Base-by-base conservation (phyloP, 306 rosid species). In the Quercus ilex region DNA sequence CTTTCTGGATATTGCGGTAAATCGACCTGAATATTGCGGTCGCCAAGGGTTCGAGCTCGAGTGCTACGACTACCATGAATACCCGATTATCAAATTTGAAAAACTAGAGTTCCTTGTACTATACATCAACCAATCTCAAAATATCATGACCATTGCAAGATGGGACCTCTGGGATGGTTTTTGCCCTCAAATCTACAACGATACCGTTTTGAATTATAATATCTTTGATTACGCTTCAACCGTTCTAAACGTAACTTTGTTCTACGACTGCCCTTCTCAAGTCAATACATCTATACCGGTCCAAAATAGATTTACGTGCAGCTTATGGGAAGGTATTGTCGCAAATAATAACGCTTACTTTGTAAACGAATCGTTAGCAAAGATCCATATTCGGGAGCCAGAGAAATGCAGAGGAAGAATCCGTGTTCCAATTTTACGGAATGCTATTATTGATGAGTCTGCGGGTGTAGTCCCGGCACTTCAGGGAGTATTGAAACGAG, bases 1-100 rank as follows among this genome's bases (percentile, higher is more conserved):
- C 93, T 46, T 89, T 87, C 60, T 83, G 91, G 91, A n/a, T n/a
- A n/a, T n/a, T n/a, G 67, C 13, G 21, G 1, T 2, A 13, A 12
- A 23, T 68, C 83, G 60, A 55, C 79, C 67, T 11, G 30, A 30
- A 13, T 56, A 65, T 71, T 89, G 91, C 25, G 93, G 91, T 1
- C 84, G 59, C 21, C 87, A 79, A 26, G 76, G 11, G 2, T 83
- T 85, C 78, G 25, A 55, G 73, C 81, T 89, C 1, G 83, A 80
- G 60, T 89, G 92, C 77, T 21, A 60, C 0, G 4, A 69, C 9
- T n/a, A n/a, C n/a, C 52, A 1, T 0, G 10, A 35, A 38, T 74
- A 82, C 77, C 51, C 20, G 69, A 80, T 75, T 1, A 83, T 87
- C 23, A 73, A 76, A 26, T 80, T 87, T 17, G 30, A 57, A 43